phyloP scores from a whole-genome alignment of 1,139 yeast genomes.

The Candida anutae region DNA sequence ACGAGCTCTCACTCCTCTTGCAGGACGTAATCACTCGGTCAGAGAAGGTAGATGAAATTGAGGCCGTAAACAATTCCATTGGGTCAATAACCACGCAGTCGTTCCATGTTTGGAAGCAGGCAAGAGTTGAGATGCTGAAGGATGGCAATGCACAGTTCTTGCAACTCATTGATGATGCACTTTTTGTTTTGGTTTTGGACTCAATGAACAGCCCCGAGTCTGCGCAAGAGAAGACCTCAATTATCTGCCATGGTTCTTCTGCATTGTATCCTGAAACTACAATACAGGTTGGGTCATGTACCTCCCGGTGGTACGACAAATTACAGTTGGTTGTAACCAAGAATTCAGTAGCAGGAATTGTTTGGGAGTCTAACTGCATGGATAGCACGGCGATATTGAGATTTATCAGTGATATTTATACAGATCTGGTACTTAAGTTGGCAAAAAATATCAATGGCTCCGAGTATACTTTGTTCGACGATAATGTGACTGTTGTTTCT shows the following conservation, averaged over 20 bases:
- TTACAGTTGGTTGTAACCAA: slow-evolving; percentile 60
- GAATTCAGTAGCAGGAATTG: slow-evolving; percentile 68
- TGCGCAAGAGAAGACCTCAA: slow-evolving; percentile 40
- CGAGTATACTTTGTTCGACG: slow-evolving; percentile 60
- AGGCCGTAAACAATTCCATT: slow-evolving; percentile 45
- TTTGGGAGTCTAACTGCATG: slow-evolving; percentile 70
- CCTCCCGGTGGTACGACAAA: slow-evolving; percentile 76
- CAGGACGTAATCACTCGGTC: slow-evolving; percentile 43
- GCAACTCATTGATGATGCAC: slow-evolving; percentile 49
- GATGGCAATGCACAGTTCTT: slow-evolving; percentile 39
- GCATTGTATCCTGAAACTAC: slow-evolving; percentile 44
- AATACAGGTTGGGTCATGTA: slow-evolving; percentile 66
- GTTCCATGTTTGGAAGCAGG: slow-evolving; percentile 54
- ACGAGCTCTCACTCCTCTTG: slow-evolving; percentile 47
- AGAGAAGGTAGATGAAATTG: slow-evolving; percentile 26
- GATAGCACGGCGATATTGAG: slow-evolving; percentile 72
- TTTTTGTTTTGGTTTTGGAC: slow-evolving; percentile 64
- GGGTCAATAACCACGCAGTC: slow-evolving; percentile 68
- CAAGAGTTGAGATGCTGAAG: slow-evolving; percentile 42
- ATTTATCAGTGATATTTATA: slow-evolving; percentile 66
- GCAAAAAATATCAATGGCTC: slow-evolving; percentile 66
- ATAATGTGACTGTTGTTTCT: slow-evolving; percentile 24
- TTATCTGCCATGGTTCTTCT: slow-evolving; percentile 61
- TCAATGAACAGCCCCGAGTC: slow-evolving; percentile 40
- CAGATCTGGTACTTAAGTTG: slow-evolving; percentile 64